Conservation (phyloP, 345 rosid species). For the Ricinus communis region DNA sequence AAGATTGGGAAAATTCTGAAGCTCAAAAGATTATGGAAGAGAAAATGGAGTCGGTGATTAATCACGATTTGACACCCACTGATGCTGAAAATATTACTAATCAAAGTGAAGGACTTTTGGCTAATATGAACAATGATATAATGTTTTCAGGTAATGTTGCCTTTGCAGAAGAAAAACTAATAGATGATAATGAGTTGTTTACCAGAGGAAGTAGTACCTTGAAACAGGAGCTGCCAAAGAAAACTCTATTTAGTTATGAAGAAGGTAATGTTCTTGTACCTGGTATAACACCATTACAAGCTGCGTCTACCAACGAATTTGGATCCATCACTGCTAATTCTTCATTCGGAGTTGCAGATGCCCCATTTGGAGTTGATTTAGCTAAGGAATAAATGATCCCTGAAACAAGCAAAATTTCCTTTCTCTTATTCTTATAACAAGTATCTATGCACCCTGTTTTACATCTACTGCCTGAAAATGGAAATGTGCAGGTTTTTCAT, state of each 20-base stretch:
- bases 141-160: neutral
- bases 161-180: conserved; percentile 14
- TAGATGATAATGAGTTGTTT: conserved; percentile 2
- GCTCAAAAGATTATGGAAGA: conserved; percentile 28
- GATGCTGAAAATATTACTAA: conserved; percentile 9
- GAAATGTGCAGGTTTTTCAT: neutral
- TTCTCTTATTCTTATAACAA: neutral
- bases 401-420: neutral
- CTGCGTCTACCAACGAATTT: conserved; percentile 7
- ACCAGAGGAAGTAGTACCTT: neutral
- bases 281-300: conserved; percentile 12
- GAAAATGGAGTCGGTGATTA: neutral
- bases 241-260: neutral
- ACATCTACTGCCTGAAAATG: neutral
- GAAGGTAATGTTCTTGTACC: conserved; percentile 22
- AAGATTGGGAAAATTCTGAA: conserved; percentile 38
- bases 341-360: conserved; percentile 1
- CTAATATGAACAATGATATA: conserved; percentile 1
- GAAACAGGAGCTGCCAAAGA: neutral
- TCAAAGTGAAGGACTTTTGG: neutral
- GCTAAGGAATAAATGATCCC: neutral
- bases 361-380: conserved; percentile 10
- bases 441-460: neutral
- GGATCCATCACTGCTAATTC: conserved; percentile 15
- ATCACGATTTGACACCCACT: neutral